Evolutionary conservation across 2,329 filamentous ascomycete species (phyloP), one percentile per base, ranked within the genome.

Genomic region (Apiospora marii): DNA sequence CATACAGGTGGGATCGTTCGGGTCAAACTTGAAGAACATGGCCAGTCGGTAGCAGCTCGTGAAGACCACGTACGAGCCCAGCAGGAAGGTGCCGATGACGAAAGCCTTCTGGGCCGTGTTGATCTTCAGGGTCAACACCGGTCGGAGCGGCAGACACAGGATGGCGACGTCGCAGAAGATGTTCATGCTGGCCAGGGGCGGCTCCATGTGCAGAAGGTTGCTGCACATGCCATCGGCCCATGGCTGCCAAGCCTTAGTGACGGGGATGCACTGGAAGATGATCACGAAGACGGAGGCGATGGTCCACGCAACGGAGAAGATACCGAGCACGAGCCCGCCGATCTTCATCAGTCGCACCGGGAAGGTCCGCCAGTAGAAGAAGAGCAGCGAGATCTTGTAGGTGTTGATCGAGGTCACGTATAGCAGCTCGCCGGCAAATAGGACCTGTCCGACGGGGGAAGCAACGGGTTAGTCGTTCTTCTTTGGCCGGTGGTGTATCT

Each of bases 321-420:
- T 12, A 34, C 68, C 68, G 13, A 48, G 49, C 3, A 58, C 14
- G 48, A 51, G n/a, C 8, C 68, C 68, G 19, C 68, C 68, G 8
- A 70, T 51, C 46, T 53, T 51, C 46, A 70, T 43, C 14, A 24
- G 19, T 2, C 68, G 68, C 8, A 70, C 34, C 12, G 68, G 68
- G 7, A 70, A 70, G 30, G 48, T 53, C 37, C 68, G 48, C 46
- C 46, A 70, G 68, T 70, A 70, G 30, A 58, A 70, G 68, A 70
- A 58, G 8, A 70, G 68, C 22, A 70, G 48, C 68, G 68, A 70
- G 12, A 70, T 70, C 48, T 70, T 70, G 68, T 70, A 70, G 14
- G 7, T n/a, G 68, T 41, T 53, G 46, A 58, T 53, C 30, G 46
- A 48, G 8, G 68, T 53, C n/a, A 43, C n/a, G 48, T 70, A 70